These are phyloP conservation scores for Artemisia annua DNA, from an alignment of 129 eudicot species.

Conservation along the genomic window DNA sequence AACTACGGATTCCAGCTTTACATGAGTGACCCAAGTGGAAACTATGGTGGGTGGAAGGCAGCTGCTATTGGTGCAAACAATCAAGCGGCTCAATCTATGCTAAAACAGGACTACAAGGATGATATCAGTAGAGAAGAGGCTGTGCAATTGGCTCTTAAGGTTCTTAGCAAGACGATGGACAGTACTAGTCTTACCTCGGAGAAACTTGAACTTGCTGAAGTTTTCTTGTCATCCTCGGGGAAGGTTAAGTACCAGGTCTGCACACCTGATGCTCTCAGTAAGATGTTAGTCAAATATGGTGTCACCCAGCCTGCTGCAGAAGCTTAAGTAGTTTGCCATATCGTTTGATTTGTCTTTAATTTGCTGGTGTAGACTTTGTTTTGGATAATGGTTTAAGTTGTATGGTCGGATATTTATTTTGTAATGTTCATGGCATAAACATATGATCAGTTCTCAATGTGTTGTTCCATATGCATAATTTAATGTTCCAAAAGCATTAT, in stretches of 20 bases:
- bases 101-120: constrained; percentile 84
- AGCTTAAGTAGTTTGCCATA: constrained; percentile 21
- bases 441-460: constrained; percentile 7
- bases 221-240: constrained; percentile 58
- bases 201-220: constrained; percentile 82
- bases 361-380: constrained; percentile 25
- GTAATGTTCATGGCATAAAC: constrained; percentile 16
- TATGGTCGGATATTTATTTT: constrained; percentile 16
- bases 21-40: constrained; percentile 95
- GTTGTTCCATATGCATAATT: no score
- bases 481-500: no score
- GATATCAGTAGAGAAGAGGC: constrained; percentile 79
- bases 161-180: constrained; percentile 87
- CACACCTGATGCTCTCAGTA: constrained; percentile 54
- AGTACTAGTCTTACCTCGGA: constrained; percentile 86
- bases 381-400: constrained; percentile 25
- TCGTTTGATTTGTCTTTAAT: neutral
- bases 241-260: constrained; percentile 78
- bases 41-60: constrained; percentile 90
- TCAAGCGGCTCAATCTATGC: constrained; percentile 88
- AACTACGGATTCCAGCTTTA: constrained; percentile 86
- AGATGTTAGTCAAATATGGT: constrained; percentile 59
- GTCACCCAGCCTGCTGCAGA: constrained; percentile 70
- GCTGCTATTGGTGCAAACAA: constrained; percentile 84
- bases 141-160: constrained; percentile 73